phyloP scores from a whole-genome alignment of 192 early-diverging fungal genomes.

The Geosiphon pyriformis region DNA sequence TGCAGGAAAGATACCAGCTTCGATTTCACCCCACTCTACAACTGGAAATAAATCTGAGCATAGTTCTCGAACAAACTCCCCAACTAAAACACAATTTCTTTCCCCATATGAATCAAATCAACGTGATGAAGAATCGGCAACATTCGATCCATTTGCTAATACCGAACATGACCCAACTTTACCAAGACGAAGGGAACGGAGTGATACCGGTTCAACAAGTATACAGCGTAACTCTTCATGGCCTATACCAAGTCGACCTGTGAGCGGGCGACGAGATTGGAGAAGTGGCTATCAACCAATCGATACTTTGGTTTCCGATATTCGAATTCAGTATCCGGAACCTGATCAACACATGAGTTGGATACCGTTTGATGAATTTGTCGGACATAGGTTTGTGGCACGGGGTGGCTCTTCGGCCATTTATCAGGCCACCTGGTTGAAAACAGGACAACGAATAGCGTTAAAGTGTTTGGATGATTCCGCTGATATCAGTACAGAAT shows the following conservation, averaged over 20 bases:
- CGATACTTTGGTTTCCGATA: constrained; percentile 15
- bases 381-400: constrained; percentile 15
- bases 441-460: constrained; percentile 19
- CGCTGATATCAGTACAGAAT: constrained; percentile 25
- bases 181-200: background rate
- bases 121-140: background rate
- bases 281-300: constrained; percentile 13
- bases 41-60: too few relatives aligned
- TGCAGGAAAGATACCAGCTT: too few relatives aligned
- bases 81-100: too few relatives aligned
- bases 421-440: constrained; percentile 22
- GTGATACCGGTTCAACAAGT: background rate
- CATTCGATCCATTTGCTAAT: background rate
- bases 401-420: constrained; percentile 37
- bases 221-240: background rate
- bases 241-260: background rate
- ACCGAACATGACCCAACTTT: background rate
- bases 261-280: constrained; percentile 16
- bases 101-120: background rate
- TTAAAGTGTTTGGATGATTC: constrained; percentile 30
- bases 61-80: too few relatives aligned
- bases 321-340: constrained; percentile 18
- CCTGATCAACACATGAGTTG: constrained; percentile 14
- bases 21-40: too few relatives aligned
- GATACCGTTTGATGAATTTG: constrained; percentile 23